Conservation (phyloP, 75 land plant species). For the Picea sitchensis region DNA sequence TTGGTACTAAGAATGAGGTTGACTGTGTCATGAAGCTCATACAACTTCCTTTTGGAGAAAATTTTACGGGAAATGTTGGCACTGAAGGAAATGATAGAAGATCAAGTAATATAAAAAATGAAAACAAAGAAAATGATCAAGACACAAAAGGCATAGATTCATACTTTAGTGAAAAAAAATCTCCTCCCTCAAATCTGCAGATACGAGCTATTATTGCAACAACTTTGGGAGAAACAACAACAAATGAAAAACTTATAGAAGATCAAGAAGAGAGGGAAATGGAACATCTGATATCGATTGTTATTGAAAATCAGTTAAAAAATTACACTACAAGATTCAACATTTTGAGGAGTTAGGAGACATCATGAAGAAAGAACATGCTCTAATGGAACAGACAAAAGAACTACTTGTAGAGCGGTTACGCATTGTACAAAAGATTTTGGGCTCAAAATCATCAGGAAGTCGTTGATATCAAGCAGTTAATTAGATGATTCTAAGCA, state of each 20-base stretch:
- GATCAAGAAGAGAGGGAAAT: constrained; percentile 95
- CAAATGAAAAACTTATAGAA: constrained; percentile 79
- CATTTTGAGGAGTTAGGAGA: constrained; percentile 79
- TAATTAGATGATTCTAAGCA: too few species aligned
- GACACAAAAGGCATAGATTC: constrained; percentile 1
- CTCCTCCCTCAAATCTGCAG: constrained; percentile 18
- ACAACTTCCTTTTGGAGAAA: constrained; percentile 85
- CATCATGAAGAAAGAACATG: constrained; percentile 67
- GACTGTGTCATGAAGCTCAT: constrained; percentile 82
- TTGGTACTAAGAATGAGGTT: constrained; percentile 55
- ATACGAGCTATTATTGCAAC: constrained; percentile 72
- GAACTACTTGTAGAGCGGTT: constrained; percentile 58
- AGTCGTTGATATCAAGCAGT: too few species aligned
- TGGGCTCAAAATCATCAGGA: too few species aligned
- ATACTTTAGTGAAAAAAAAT: not conserved
- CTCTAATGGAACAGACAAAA: constrained; percentile 47
- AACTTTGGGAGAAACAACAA: constrained; percentile 83
- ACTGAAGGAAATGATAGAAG: constrained; percentile 5
- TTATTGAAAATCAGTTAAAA: constrained; percentile 91
- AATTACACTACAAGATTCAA: constrained; percentile 60
- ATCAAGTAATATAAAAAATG: constrained; percentile 2
- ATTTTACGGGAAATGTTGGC: constrained; percentile 36
- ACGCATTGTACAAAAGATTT: constrained; percentile 22
- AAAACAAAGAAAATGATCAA: constrained; percentile 7
- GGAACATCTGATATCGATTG: constrained; percentile 60